Evolutionary conservation across 202 grass and related monocot species (phyloP).

Genomic region (Panicum virgatum): DNA sequence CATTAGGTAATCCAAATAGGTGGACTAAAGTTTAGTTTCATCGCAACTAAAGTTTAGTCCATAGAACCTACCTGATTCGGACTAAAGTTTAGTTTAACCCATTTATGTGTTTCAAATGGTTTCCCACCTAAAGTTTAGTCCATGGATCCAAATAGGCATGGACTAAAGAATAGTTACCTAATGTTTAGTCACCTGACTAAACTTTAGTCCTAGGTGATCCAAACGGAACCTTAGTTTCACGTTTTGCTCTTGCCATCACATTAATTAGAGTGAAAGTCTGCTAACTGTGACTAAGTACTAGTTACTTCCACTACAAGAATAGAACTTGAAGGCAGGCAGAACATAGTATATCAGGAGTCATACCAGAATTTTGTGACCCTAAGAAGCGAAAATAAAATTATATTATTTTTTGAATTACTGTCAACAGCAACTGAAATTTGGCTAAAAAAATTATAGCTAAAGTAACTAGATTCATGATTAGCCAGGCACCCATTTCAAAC

Average conservation of each 20-base stretch:
- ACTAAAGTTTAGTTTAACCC: too few relatives aligned
- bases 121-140: too few relatives aligned
- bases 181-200: too few relatives aligned
- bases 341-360: neutral
- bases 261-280: conserved; percentile 11
- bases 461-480: conserved; percentile 13
- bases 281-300: neutral
- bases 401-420: neutral
- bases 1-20: too few relatives aligned
- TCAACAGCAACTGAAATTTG: neutral
- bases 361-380: neutral
- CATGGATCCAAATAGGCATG: too few relatives aligned
- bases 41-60: too few relatives aligned
- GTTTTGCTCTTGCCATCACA: neutral
- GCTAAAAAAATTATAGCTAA: too few relatives aligned
- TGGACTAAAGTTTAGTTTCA: too few relatives aligned
- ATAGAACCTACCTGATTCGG: too few relatives aligned
- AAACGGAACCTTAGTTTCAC: neutral
- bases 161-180: too few relatives aligned
- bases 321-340: neutral
- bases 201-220: too few relatives aligned
- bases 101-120: too few relatives aligned
- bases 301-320: neutral
- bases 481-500: neutral
- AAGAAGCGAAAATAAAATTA: neutral